phyloP scores from a whole-genome alignment of 2,329 filamentous ascomycete species.

The Fusarium poae region DNA sequence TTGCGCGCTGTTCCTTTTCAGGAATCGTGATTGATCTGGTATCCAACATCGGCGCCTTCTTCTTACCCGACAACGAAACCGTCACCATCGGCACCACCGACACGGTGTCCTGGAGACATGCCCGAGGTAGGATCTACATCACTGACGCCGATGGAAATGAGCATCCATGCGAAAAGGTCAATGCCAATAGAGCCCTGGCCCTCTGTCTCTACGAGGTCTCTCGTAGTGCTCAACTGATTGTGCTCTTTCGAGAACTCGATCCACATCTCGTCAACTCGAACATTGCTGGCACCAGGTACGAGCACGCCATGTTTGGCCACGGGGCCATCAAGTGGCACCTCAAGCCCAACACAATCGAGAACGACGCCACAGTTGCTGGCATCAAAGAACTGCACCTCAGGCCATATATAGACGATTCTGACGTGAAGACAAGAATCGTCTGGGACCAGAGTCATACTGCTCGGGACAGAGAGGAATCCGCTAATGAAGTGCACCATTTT shows the following conservation, averaged over 20 bases:
- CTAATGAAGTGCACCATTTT: neutral
- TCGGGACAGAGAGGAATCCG: neutral
- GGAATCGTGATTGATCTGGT: neutral
- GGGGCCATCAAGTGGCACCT: neutral
- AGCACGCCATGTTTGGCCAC: neutral
- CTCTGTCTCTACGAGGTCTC: neutral
- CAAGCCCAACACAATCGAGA: neutral
- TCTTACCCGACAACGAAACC: neutral
- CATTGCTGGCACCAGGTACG: neutral
- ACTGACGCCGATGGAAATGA: neutral
- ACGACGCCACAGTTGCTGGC: neutral
- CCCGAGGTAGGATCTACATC: neutral
- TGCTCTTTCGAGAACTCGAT: neutral
- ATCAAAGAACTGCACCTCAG: neutral
- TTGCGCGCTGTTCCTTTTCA: neutral
- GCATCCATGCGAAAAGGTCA: neutral
- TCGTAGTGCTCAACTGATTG: accelerated
- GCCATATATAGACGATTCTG: neutral
- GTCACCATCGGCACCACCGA: neutral
- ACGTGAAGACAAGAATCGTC: neutral
- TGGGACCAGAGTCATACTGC: neutral
- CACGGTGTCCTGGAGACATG: neutral
- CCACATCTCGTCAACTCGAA: neutral
- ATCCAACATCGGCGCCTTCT: neutral
- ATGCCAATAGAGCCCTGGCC: neutral